Evolutionary conservation across 192 early-diverging fungal genomes (phyloP).

Genomic region (Coemansia sp.): DNA sequence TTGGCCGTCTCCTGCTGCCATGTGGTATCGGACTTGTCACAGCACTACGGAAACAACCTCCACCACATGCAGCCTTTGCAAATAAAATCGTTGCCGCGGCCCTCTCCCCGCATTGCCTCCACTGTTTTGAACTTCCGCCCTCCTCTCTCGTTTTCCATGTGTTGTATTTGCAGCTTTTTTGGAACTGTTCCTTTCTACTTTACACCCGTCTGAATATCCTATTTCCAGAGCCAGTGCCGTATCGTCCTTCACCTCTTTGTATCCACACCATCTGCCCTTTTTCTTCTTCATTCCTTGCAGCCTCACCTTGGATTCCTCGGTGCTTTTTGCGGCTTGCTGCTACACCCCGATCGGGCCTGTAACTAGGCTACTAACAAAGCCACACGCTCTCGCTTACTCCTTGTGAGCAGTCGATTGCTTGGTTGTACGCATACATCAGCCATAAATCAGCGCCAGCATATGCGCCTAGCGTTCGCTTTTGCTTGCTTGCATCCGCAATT

Average conservation of each 20-base stretch:
- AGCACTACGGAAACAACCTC: neutral
- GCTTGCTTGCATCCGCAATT: neutral
- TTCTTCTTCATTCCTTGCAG: neutral
- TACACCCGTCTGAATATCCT: neutral
- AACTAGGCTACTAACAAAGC: neutral
- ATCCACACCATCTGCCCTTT: too few relatives aligned
- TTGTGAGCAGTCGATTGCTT: neutral
- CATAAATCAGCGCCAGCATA: neutral
- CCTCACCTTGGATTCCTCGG: neutral
- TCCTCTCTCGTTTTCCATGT: neutral
- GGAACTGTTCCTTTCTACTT: too few relatives aligned
- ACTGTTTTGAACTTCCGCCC: neutral
- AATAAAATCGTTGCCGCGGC: neutral
- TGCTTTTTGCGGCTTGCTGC: neutral
- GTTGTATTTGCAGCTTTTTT: neutral
- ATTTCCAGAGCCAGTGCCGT: neutral
- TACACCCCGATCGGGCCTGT: neutral
- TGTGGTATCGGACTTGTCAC: neutral
- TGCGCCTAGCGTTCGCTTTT: neutral
- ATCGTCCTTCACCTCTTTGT: too few relatives aligned
- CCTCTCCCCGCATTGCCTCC: neutral
- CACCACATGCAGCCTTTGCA: neutral
- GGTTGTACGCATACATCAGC: neutral
- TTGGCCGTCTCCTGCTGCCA: conserved; percentile 4
- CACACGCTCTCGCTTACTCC: neutral